Base-by-base conservation (phyloP, 345 rosid species). In the Theobroma cacao region DNA sequence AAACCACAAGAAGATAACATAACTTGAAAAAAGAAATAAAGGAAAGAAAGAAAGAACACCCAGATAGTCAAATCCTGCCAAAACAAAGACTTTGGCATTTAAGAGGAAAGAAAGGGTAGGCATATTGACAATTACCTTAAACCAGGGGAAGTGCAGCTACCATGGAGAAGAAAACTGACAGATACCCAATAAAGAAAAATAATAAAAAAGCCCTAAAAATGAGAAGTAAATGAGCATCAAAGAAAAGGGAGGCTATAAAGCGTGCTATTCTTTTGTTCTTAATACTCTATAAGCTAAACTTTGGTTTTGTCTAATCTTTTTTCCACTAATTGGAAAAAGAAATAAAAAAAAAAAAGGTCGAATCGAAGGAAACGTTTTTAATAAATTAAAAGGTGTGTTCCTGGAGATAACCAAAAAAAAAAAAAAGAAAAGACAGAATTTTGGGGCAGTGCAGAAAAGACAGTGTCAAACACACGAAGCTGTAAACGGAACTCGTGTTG, bases 171-270 rank as follows among this genome's bases (percentile, higher is more conserved):
- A 66, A 75, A 82, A 68, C 73, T 73, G 77, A 47, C 7, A 79
- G 65, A 43, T 41, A 72, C 79, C 79, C 76, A 76, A 72, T 34
- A 61, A 48, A 47, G 60, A 50, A 38, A 73, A 52, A 63, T 12
- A n/a, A 65, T 53, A 77, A 77, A 77, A 77, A 75, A 77, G 65
- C 71, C 72, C 76, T 75, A 72, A 84, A 66, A 52, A 22, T 58
- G 55, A 65, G 31, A 69, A 77, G 26, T 20, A 53, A 36, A 58
- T 26, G 74, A 66, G 65, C 34, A 66, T 66, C 66, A 38, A 60
- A 75, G 40, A 78, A 69, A 74, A 55, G 20, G 3, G 47, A 61
- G 72, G 76, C 66, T 79, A 80, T 79, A 68, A 63, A 61, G 83
- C 5, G 78, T 60, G 73, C 67, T 70, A 66, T 41, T 81, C 67